A percentile compares a stretch with the other conserved stretches of the same genome.
Conservation (phyloP, 1,139 yeast species). For the Meyerozyma guilliermondii region DNA sequence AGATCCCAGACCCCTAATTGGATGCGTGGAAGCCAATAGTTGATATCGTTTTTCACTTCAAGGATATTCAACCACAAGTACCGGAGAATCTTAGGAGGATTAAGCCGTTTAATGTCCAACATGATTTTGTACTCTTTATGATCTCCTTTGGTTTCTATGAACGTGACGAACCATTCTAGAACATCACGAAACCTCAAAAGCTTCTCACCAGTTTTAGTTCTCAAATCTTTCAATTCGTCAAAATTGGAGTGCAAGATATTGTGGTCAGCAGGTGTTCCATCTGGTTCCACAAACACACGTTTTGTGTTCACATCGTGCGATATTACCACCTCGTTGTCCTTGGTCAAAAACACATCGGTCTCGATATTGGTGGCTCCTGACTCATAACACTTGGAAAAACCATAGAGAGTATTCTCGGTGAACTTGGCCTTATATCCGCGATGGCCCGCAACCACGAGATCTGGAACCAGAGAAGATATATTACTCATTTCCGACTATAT, state of each 20-base stretch:
- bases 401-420: constrained; percentile 76
- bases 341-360: constrained; percentile 77
- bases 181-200: constrained; percentile 61
- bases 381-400: constrained; percentile 66
- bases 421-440: constrained; percentile 54
- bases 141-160: constrained; percentile 18
- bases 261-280: constrained; percentile 36
- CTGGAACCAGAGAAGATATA: background rate
- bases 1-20: constrained; percentile 81
- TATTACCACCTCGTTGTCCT: constrained; percentile 69
- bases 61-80: constrained; percentile 48
- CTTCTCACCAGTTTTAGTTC: constrained; percentile 52
- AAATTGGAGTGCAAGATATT: constrained; percentile 38
- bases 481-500: no score
- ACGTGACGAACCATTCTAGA: constrained; percentile 51
- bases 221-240: constrained; percentile 42
- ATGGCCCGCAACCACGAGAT: constrained; percentile 33
- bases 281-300: constrained; percentile 52
- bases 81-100: constrained; percentile 54
- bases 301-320: constrained; percentile 66
- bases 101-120: constrained; percentile 78
- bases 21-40: constrained; percentile 63
- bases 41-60: constrained; percentile 42
- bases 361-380: constrained; percentile 73
- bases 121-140: constrained; percentile 38